A percentile compares a stretch with the other conserved stretches of the same genome.
These are phyloP conservation scores for Ophiostoma himal-ulmi DNA, from an alignment of 2,329 filamentous ascomycete genomes.

Conservation along the genomic window DNA sequence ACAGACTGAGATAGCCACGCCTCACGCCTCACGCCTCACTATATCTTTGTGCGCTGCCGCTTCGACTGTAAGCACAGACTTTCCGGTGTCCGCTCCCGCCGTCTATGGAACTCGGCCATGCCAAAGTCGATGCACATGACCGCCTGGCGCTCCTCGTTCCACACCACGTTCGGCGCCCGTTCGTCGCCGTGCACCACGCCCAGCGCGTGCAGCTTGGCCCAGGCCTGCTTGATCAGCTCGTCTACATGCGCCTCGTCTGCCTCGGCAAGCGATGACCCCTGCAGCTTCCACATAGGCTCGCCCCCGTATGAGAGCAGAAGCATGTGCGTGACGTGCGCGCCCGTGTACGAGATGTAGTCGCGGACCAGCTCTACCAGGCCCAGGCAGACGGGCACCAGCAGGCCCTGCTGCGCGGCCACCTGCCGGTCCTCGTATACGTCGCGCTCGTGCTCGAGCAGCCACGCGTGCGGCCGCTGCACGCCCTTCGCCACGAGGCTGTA, in stretches of 20 bases:
- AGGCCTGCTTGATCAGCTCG: neutral
- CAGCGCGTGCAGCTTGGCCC: neutral
- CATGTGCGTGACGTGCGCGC: constrained; percentile 19
- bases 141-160: neutral
- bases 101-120: neutral
- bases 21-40: too few species aligned
- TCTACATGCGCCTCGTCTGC: neutral
- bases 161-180: neutral
- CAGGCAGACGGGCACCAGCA: constrained; percentile 14
- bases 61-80: too few species aligned
- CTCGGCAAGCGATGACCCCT: neutral
- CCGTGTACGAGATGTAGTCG: neutral
- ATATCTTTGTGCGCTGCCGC: too few species aligned
- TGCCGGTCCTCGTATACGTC: neutral
- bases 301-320: constrained; percentile 20
- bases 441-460: constrained; percentile 10
- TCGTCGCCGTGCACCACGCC: neutral
- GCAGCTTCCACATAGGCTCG: constrained; percentile 3
- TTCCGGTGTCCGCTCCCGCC: too few species aligned
- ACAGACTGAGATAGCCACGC: too few species aligned
- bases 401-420: constrained; percentile 16
- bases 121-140: constrained; percentile 6
- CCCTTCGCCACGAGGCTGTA: constrained; percentile 20
- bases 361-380: constrained; percentile 10
- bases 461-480: constrained; percentile 12